These are phyloP conservation scores for Candida golubevii DNA, from an alignment of 805 yeast species.

Conservation along the genomic window DNA sequence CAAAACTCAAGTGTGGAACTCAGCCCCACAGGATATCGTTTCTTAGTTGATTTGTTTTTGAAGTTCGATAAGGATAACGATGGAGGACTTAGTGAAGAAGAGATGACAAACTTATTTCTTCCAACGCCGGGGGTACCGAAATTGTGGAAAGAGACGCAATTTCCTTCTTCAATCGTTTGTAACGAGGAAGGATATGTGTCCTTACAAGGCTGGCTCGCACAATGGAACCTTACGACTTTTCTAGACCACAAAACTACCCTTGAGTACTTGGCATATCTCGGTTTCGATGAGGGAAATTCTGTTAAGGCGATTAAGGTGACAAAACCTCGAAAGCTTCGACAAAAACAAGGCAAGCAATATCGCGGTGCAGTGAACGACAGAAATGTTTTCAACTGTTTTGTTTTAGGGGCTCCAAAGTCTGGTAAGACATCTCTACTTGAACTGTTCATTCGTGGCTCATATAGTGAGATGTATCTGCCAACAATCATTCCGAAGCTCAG, in stretches of 20 bases:
- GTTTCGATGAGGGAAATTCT: slow-evolving; percentile 58
- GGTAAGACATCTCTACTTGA: slow-evolving; percentile 87
- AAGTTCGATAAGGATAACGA: slow-evolving; percentile 93
- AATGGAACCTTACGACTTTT: slow-evolving; percentile 95
- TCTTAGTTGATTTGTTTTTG: slow-evolving; percentile 83
- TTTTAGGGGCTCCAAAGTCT: slow-evolving; percentile 78
- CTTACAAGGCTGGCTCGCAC: slow-evolving; percentile 97
- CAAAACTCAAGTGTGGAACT: slow-evolving; percentile 78
- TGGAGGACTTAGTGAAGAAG: slow-evolving; percentile 83
- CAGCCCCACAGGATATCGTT: slow-evolving; percentile 88
- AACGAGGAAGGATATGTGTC: slow-evolving; percentile 89
- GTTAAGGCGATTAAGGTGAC: slow-evolving; percentile 65
- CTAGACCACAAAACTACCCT: slow-evolving; percentile 79
- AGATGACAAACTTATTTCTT: slow-evolving; percentile 62
- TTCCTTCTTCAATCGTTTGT: slow-evolving; percentile 84
- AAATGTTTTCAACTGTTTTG: slow-evolving; percentile 86
- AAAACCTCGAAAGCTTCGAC: slow-evolving; percentile 68
- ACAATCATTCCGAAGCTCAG: slow-evolving; percentile 77
- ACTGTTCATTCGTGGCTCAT: slow-evolving; percentile 72
- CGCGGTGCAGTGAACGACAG: slow-evolving; percentile 73
- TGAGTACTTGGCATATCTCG: slow-evolving; percentile 85
- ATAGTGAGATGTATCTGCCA: slow-evolving; percentile 69
- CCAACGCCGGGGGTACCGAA: slow-evolving; percentile 94
- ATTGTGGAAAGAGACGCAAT: slow-evolving; percentile 78
- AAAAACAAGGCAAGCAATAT: slow-evolving; percentile 58